phyloP scores from a whole-genome alignment of 306 rosid species.

The Ziziphus jujuba region DNA sequence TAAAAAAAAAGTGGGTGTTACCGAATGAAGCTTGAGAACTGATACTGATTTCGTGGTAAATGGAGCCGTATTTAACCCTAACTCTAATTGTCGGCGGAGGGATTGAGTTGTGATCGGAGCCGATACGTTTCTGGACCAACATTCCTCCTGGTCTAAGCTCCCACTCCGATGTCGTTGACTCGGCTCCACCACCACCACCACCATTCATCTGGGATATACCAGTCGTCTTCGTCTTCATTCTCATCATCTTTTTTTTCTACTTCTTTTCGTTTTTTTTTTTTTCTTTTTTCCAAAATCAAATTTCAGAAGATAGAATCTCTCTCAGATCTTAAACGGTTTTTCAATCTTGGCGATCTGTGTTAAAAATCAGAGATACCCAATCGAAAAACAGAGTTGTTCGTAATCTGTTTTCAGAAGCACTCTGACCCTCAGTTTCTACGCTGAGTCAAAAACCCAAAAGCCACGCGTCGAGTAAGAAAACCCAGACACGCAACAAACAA shows the following conservation, averaged over 20 bases:
- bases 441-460: conserved; percentile 35
- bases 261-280: no score
- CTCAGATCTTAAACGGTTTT: conserved; percentile 53
- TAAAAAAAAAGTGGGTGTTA: conserved; percentile 17
- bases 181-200: conserved; percentile 40
- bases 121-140: conserved; percentile 85
- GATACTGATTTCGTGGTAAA: conserved; percentile 74
- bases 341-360: conserved; percentile 38
- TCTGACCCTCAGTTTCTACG: conserved; percentile 60
- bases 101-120: conserved; percentile 59
- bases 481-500: no score
- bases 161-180: conserved; percentile 66
- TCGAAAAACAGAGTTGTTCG: conserved; percentile 35
- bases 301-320: not conserved
- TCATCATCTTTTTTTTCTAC: conserved; percentile 59
- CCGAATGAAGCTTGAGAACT: conserved; percentile 90
- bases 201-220: conserved; percentile 46
- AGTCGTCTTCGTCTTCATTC: conserved; percentile 58
- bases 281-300: conserved; percentile 1
- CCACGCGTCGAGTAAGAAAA: conserved; percentile 21
- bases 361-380: conserved; percentile 49
- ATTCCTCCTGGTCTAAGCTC: conserved; percentile 98
- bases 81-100: conserved; percentile 71
- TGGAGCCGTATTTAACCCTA: conserved; percentile 75
- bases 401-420: conserved; percentile 34